These are phyloP conservation scores for Sparassis latifolia DNA, from an alignment of 1,284 basidiomycete genomes.

Conservation along the genomic window DNA sequence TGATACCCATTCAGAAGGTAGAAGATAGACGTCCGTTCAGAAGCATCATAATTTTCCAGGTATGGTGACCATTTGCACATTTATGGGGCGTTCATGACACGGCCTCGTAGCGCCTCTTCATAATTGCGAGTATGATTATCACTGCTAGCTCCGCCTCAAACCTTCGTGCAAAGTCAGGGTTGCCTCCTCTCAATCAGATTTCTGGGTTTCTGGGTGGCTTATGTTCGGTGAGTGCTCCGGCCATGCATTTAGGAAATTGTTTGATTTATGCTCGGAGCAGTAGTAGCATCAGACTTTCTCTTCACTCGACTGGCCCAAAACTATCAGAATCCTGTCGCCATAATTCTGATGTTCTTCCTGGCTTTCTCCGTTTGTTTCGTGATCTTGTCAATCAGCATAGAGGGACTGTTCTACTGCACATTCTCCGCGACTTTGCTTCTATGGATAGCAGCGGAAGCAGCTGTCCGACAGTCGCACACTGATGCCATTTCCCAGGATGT, in stretches of 20 bases:
- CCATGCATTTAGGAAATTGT: no score
- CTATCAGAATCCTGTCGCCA: slow-evolving; percentile 36
- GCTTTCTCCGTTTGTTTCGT: slow-evolving; percentile 76
- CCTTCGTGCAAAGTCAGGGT: slow-evolving; percentile 60
- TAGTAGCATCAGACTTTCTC: slow-evolving; percentile 44
- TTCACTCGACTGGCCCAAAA: slow-evolving; percentile 29
- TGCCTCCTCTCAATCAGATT: slow-evolving; percentile 61
- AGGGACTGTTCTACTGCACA: slow-evolving; percentile 74
- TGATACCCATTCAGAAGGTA: no score
- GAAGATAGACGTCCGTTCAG: slow-evolving; percentile 20
- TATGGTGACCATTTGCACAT: not conserved
- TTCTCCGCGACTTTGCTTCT: slow-evolving; percentile 58
- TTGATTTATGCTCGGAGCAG: no score
- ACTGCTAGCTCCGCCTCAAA: slow-evolving; percentile 53
- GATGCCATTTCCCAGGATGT: slow-evolving; percentile 1
- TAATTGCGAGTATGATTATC: slow-evolving; percentile 42
- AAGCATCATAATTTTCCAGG: not conserved
- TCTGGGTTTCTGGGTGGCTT: slow-evolving; percentile 63
- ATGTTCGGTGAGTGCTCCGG: slow-evolving; percentile 69
- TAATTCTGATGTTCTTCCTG: slow-evolving; percentile 57
- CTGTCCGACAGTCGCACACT: slow-evolving; percentile 24
- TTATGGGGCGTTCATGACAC: no score
- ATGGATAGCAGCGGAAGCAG: slow-evolving; percentile 68
- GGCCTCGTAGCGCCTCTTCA: slow-evolving; percentile 32
- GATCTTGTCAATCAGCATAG: slow-evolving; percentile 76